These are phyloP conservation scores for Carallia pectinifolia DNA, from an alignment of 345 rosid genomes.

Conservation along the genomic window DNA sequence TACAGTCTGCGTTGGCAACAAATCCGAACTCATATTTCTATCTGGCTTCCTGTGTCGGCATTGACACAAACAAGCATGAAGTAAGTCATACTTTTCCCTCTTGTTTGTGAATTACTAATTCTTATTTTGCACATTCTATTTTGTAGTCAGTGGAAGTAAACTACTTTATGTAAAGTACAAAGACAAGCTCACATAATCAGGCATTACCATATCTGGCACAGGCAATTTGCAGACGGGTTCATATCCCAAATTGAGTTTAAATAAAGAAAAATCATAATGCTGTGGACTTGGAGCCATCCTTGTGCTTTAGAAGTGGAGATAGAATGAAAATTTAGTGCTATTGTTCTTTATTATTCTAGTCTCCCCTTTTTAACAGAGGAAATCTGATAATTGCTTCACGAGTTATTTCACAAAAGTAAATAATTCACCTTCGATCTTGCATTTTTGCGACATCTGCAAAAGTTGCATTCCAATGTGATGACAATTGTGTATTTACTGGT, in stretches of 20 bases:
- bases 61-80: constrained; percentile 70
- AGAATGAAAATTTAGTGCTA: background rate
- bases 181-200: background rate
- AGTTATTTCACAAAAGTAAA: background rate
- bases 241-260: no score
- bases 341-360: background rate
- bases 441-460: no score
- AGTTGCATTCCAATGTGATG: background rate
- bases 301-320: background rate
- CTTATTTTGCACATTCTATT: background rate
- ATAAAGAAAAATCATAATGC: no score
- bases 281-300: background rate
- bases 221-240: no score
- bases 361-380: background rate
- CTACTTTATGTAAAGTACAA: background rate
- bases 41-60: constrained; percentile 68
- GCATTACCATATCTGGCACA: no score
- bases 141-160: background rate
- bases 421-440: no score
- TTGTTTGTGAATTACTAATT: background rate
- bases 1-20: constrained; percentile 72
- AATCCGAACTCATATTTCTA: constrained; percentile 80
- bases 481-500: background rate
- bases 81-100: constrained; percentile 32
- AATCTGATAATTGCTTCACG: background rate